Conservation (phyloP, 768 basidiomycete species). For the Podaxis sp. region DNA sequence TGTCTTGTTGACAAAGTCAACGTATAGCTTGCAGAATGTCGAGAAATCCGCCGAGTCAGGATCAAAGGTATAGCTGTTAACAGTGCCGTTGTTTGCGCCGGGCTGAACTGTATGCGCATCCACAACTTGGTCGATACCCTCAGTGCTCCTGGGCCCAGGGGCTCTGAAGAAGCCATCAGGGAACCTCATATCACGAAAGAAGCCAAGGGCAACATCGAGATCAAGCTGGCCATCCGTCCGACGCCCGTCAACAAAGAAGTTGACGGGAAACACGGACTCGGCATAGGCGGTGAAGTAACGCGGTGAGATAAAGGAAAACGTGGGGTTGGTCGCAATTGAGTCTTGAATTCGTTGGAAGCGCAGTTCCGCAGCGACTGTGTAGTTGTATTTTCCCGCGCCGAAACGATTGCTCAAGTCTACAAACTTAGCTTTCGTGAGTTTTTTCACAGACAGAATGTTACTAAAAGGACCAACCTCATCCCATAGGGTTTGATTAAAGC, state of each 20-base stretch:
- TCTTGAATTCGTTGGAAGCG: conserved; percentile 16
- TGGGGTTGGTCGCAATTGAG: conserved; percentile 17
- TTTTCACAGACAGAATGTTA: not conserved
- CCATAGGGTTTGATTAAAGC: conserved; percentile 18
- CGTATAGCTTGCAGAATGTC: conserved; percentile 14
- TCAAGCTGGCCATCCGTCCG: conserved; percentile 10
- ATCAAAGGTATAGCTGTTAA: conserved; percentile 14
- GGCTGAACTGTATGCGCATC: conserved; percentile 12
- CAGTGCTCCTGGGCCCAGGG: not conserved
- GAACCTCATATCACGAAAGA: conserved; percentile 14
- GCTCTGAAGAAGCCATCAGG: conserved; percentile 14
- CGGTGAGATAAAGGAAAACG: conserved; percentile 14
- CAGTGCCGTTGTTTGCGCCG: conserved; percentile 10
- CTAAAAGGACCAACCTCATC: conserved; percentile 11
- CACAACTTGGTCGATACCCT: conserved; percentile 6
- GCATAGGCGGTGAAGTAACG: conserved; percentile 17
- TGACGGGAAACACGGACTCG: conserved; percentile 14
- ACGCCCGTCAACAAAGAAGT: conserved; percentile 18
- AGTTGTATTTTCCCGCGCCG: conserved; percentile 17
- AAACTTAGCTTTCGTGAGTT: conserved; percentile 4
- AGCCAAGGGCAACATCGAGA: conserved; percentile 13
- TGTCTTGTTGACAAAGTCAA: conserved; percentile 15
- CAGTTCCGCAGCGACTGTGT: conserved; percentile 12
- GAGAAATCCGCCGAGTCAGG: conserved; percentile 10
- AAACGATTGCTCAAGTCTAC: conserved; percentile 14